phyloP scores from a whole-genome alignment of 768 basidiomycete genomes.

The Lactarius deliciosus region DNA sequence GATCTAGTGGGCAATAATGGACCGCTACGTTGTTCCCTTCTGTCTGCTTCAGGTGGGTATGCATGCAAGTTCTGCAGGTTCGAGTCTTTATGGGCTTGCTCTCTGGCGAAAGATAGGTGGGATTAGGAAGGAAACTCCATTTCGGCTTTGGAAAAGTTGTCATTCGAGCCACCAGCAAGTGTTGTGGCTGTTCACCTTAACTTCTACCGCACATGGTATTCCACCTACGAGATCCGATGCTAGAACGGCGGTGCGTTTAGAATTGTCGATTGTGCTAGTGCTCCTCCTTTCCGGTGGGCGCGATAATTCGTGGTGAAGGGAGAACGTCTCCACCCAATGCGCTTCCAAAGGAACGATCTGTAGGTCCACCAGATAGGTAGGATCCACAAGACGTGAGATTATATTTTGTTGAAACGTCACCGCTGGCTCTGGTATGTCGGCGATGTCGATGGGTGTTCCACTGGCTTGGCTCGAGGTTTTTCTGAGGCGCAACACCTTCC shows the following conservation, averaged over 20 bases:
- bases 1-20: constrained; percentile 86
- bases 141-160: constrained; percentile 64
- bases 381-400: constrained; percentile 64
- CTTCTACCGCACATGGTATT: constrained; percentile 72
- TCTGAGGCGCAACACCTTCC: constrained; percentile 73
- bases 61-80: constrained; percentile 92
- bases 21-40: constrained; percentile 41
- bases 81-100: constrained; percentile 60
- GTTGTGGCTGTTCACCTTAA: constrained; percentile 65
- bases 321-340: constrained; percentile 62
- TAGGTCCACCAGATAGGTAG: constrained; percentile 56
- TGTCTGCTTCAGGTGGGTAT: constrained; percentile 54
- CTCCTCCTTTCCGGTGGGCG: constrained; percentile 58
- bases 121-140: constrained; percentile 88
- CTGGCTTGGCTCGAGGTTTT: constrained; percentile 43
- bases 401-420: constrained; percentile 62
- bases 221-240: constrained; percentile 80
- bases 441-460: constrained; percentile 23
- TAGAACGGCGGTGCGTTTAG: constrained; percentile 57
- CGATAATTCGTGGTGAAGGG: constrained; percentile 42
- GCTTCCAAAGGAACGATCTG: constrained; percentile 46
- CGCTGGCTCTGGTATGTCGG: constrained; percentile 42
- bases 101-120: constrained; percentile 55
- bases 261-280: constrained; percentile 59
- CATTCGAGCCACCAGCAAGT: not conserved